Conservation (phyloP, 495 filamentous ascomycete species). For the Ramalina intermedia region DNA sequence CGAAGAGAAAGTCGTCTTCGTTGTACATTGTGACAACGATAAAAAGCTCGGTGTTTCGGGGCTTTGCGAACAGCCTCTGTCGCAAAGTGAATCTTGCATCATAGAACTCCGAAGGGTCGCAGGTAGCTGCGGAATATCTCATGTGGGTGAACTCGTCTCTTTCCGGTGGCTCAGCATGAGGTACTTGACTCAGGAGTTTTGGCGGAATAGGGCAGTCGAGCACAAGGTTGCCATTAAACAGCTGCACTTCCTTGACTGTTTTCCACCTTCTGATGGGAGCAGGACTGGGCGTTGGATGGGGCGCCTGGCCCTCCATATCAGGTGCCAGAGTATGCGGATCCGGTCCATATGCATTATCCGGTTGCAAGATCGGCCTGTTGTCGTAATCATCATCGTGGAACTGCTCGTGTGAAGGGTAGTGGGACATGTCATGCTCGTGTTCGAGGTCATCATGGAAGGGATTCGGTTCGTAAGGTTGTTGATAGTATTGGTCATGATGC, state of each 20-base stretch:
- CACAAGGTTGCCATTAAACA: constrained; percentile 94
- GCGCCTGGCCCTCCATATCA: constrained; percentile 27
- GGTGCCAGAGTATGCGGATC: constrained; percentile 30
- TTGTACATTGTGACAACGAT: constrained; percentile 99
- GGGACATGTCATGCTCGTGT: constrained; percentile 42
- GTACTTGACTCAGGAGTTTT: constrained; percentile 68
- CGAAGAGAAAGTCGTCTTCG: constrained; percentile 93
- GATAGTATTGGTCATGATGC: constrained; percentile 79
- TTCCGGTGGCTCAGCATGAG: constrained; percentile 63
- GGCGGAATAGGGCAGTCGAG: constrained; percentile 94
- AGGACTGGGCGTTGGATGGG: constrained; percentile 40
- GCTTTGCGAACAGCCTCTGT: constrained; percentile 86
- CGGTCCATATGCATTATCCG: constrained; percentile 41
- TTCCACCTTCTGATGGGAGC: constrained; percentile 83
- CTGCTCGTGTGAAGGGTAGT: constrained; percentile 33
- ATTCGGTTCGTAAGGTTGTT: constrained; percentile 62
- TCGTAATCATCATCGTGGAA: constrained; percentile 42
- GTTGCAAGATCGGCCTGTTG: constrained; percentile 44
- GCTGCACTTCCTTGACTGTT: constrained; percentile 92
- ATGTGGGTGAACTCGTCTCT: constrained; percentile 98
- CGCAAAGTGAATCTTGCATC: constrained; percentile 82
- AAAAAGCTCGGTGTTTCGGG: constrained; percentile 88
- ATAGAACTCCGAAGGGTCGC: constrained; percentile 81
- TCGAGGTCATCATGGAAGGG: constrained; percentile 9
- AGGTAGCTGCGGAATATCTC: constrained; percentile 94